Evolutionary conservation across 192 early-diverging fungal species (phyloP).

Genomic region (Pecoramyces ruminantium): DNA sequence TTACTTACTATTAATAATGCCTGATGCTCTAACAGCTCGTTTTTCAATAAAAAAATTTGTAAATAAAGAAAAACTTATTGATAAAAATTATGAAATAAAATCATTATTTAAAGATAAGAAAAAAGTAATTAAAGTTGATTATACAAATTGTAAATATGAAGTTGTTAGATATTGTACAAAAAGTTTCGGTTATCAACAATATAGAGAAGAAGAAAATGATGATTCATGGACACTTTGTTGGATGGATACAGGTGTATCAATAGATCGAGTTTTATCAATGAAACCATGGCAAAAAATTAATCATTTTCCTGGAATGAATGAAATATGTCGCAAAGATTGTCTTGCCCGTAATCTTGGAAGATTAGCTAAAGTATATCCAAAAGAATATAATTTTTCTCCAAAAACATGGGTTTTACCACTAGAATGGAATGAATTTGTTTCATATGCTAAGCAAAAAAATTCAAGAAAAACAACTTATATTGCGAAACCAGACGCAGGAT

Average conservation of each 20-base stretch:
- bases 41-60: neutral
- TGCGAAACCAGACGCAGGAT: slow-evolving; percentile 35
- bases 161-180: neutral
- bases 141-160: neutral
- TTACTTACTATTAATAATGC: neutral
- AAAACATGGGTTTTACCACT: slow-evolving; percentile 28
- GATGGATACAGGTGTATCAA: neutral
- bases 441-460: neutral
- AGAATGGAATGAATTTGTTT: slow-evolving; percentile 22
- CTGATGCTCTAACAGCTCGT: neutral
- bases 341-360: slow-evolving; percentile 31
- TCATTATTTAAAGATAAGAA: neutral
- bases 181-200: neutral
- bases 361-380: slow-evolving; percentile 23
- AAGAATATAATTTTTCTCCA: slow-evolving; percentile 35
- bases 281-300: slow-evolving; percentile 32
- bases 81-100: neutral
- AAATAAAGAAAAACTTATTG: neutral
- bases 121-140: neutral
- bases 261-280: neutral
- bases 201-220: neutral
- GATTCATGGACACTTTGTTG: neutral
- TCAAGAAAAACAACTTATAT: slow-evolving; percentile 19
- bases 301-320: slow-evolving; percentile 47
- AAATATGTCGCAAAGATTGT: slow-evolving; percentile 37